Percentiles rank a stretch among this genome's conserved stretches.
phyloP scores from a whole-genome alignment of 129 eudicot genomes.

The Tagetes patula region DNA sequence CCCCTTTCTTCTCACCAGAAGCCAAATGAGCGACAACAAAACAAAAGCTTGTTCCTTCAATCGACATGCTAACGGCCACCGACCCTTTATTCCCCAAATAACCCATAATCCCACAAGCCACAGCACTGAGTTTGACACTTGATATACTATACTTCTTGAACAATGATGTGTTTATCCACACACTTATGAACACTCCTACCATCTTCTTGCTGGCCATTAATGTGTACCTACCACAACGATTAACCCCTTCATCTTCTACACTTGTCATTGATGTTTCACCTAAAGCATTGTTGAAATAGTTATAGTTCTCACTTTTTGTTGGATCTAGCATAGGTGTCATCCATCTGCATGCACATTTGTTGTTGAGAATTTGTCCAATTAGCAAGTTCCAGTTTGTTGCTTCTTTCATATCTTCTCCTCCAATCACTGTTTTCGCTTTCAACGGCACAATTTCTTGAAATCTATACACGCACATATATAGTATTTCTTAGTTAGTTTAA shows the following conservation, averaged over 20 bases:
- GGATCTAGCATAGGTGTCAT: constrained; percentile 53
- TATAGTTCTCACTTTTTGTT: constrained; percentile 37
- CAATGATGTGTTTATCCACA: constrained; percentile 68
- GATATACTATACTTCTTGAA: constrained; percentile 53
- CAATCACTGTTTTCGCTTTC: constrained; percentile 67
- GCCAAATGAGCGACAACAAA: constrained; percentile 87
- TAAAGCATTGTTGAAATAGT: constrained; percentile 27
- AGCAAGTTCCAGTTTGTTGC: constrained; percentile 75
- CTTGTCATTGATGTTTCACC: constrained; percentile 26
- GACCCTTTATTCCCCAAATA: constrained; percentile 93
- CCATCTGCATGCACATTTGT: constrained; percentile 64
- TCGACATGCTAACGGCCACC: constrained; percentile 75
- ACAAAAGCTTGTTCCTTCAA: constrained; percentile 83
- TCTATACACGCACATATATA: constrained; percentile 35
- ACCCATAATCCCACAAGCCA: constrained; percentile 92
- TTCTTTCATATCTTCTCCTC: constrained; percentile 73
- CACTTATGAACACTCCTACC: constrained; percentile 89
- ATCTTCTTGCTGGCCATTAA: constrained; percentile 87
- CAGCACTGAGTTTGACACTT: constrained; percentile 67
- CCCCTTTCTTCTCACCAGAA: constrained; percentile 91
- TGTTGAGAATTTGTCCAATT: constrained; percentile 68
- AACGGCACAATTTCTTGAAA: constrained; percentile 88
- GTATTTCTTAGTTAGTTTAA: no score
- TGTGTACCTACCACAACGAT: constrained; percentile 48
- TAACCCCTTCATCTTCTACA: constrained; percentile 28